phyloP scores from a whole-genome alignment of 371 early-diverging fungal genomes.

The Apophysomyces variabilis region DNA sequence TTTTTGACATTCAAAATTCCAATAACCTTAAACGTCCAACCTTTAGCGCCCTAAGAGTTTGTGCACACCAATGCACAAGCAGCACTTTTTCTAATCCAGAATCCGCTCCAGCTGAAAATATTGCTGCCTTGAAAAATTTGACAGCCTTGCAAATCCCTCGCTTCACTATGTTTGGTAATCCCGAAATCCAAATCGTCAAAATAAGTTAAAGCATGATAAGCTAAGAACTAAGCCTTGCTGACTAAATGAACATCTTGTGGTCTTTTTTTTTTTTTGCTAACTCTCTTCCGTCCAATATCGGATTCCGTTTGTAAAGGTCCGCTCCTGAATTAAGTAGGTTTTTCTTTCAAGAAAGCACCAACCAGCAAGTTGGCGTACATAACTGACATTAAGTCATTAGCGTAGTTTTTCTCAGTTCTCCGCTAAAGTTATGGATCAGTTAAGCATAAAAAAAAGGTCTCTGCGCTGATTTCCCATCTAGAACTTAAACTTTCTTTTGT shows the following conservation, averaged over 20 bases:
- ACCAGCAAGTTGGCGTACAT: too few relatives aligned
- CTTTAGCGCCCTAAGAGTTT: too few relatives aligned
- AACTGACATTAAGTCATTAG: too few relatives aligned
- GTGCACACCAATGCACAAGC: neutral
- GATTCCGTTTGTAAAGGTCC: neutral
- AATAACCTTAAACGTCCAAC: too few relatives aligned
- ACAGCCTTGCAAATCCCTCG: neutral
- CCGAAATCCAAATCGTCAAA: neutral
- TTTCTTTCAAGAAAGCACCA: too few relatives aligned
- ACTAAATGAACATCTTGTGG: too few relatives aligned
- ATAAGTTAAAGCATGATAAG: neutral
- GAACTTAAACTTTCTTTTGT: neutral
- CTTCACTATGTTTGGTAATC: neutral
- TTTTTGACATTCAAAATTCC: too few relatives aligned
- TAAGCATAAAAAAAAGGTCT: too few relatives aligned
- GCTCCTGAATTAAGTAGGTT: too few relatives aligned
- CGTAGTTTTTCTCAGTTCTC: too few relatives aligned
- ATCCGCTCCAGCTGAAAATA: neutral
- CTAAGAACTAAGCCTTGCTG: neutral
- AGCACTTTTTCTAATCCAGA: neutral
- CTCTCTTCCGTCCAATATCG: neutral
- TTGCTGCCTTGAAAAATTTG: neutral
- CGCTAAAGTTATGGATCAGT: too few relatives aligned
- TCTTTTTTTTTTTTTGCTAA: neutral
- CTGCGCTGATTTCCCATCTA: too few relatives aligned